Base-by-base conservation (phyloP, 2,329 filamentous ascomycete genomes). In the Zasmidium cellare region DNA sequence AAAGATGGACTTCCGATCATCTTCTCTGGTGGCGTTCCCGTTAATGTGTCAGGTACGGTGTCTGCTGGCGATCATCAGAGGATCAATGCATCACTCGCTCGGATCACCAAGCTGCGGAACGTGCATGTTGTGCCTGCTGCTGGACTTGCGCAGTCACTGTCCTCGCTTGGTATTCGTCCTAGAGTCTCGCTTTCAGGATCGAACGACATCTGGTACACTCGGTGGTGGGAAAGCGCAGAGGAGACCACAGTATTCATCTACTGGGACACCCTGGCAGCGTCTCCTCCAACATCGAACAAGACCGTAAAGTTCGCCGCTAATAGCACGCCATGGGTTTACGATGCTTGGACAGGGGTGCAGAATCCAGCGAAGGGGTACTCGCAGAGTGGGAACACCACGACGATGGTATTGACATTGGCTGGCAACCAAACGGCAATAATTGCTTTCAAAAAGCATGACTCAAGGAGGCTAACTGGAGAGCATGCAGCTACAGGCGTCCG, bases 271-370 rank as follows among this genome's bases (percentile, higher is more conserved):
- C 53, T 53, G 9, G 56, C 56, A 9, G 16, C 53, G 9, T 31
- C 51, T 20, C 56, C 49, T 28, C 61, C 55, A 1, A 54, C 25
- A 46, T 58, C 54, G 18, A 56, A 20, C 19, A 71, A 69, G 11
- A 62, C 46, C 9, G 58, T 76, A 24, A 61, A 56, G 1, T 71
- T 76, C 31, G 58, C 58, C 16, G 67, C 59, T 9, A 71, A 59
- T 16, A 69, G 67, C n/a, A 65, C 55, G 3, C 77, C 77, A 6
- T 76, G 73, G 58, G 25, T 69, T 22, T 74, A 74, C 51, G 69
- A 81, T 61, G 74, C 76, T 2, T 81, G 77, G 75, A 77, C 76
- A 1, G 79, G 78, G 3, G 60, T 67, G 7, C 55, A 67, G 24
- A 71, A 55, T 3, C 72, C 71, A 0, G 56, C 78, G 12, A 41